Conservation (phyloP, 31 red algal genomes). For the Pterothamnion heteromorphum region DNA sequence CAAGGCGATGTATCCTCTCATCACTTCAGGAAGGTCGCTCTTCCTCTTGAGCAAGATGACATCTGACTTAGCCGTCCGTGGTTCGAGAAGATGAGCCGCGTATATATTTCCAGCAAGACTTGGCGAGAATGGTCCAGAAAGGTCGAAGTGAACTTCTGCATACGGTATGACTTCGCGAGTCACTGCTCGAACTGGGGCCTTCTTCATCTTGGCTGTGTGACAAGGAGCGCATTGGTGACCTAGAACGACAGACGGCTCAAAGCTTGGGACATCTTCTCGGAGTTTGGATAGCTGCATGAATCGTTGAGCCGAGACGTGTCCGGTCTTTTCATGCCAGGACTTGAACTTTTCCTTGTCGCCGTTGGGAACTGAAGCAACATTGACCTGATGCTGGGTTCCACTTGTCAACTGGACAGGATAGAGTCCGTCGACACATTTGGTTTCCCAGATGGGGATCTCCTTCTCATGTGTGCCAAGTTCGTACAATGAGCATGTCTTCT, state of each 20-base stretch:
- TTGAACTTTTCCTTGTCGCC: background rate
- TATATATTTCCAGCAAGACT: background rate
- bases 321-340: background rate
- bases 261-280: background rate
- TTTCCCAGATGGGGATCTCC: background rate
- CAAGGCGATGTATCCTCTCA: background rate
- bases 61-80: background rate
- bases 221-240: background rate
- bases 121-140: constrained; percentile 8
- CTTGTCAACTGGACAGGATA: background rate
- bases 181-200: background rate
- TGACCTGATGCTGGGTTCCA: background rate
- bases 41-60: background rate
- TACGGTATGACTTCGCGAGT: background rate
- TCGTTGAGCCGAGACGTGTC: background rate
- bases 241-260: background rate
- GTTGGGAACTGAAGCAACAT: background rate
- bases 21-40: background rate
- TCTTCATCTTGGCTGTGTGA: background rate
- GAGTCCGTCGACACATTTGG: background rate
- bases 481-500: background rate
- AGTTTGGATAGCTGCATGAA: background rate
- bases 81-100: background rate
- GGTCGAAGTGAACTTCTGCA: background rate
- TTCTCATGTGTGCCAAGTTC: background rate